A percentile compares a stretch with the other conserved stretches of the same genome.
Conservation (phyloP, 202 grass and related monocot genomes). For the Saccharum hybrid region DNA sequence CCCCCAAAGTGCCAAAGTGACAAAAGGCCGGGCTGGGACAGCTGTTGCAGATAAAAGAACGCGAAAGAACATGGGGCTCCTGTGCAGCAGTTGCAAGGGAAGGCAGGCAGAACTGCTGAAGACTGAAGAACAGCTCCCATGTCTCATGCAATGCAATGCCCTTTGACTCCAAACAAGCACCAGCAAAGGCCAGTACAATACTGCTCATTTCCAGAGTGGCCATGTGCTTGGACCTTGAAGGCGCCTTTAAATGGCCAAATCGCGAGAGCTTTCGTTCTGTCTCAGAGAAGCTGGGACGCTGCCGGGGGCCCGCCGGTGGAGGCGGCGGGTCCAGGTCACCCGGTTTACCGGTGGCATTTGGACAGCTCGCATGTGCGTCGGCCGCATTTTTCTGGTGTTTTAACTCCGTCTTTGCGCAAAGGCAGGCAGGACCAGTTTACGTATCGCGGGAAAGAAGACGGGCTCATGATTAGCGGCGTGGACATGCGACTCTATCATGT, state of each 20-base stretch:
- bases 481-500: slow-evolving; percentile 29
- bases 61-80: slow-evolving; percentile 4
- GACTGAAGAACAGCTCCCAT: neutral
- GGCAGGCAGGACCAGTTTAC: neutral
- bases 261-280: slow-evolving; percentile 13
- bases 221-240: slow-evolving; percentile 44
- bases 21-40: slow-evolving; percentile 44
- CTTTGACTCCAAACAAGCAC: slow-evolving; percentile 13
- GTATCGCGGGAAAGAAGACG: neutral
- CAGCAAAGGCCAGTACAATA: neutral
- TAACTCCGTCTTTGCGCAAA: neutral
- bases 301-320: neutral
- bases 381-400: neutral
- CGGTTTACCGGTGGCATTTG: neutral
- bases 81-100: neutral
- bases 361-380: neutral
- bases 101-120: neutral
- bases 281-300: neutral
- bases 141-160: neutral
- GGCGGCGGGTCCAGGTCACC: neutral
- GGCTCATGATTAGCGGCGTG: slow-evolving; percentile 8
- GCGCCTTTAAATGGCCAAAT: slow-evolving; percentile 33
- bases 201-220: slow-evolving; percentile 38
- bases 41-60: slow-evolving; percentile 52
- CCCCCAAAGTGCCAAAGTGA: neutral